Evolutionary conservation across 352 stramenopile genomes (phyloP).

Genomic region (Phytopythium helicoides): DNA sequence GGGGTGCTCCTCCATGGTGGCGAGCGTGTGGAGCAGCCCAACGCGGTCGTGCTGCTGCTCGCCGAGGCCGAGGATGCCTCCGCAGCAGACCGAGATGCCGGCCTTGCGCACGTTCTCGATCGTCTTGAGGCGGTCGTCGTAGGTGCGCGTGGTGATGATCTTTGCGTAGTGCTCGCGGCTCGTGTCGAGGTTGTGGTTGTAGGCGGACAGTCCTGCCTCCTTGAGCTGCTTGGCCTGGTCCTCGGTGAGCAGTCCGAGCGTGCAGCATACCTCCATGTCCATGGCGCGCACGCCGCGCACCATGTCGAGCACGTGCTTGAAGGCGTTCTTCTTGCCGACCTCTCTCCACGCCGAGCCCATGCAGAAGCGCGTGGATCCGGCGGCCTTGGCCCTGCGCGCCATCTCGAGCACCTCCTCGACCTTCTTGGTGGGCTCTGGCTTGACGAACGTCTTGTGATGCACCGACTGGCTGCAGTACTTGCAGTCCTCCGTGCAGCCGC

Average conservation of each 20-base stretch:
- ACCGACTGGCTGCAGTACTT: slow-evolving; percentile 97
- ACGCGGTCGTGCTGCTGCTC: slow-evolving; percentile 95
- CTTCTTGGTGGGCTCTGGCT: slow-evolving; percentile 96
- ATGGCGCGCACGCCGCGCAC: slow-evolving; percentile 90
- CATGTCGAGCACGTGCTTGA: slow-evolving; percentile 97
- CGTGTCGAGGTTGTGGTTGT: slow-evolving; percentile 99
- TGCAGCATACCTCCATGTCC: slow-evolving; percentile 96
- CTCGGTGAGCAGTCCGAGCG: slow-evolving; percentile 95
- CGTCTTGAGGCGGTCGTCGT: slow-evolving; percentile 96
- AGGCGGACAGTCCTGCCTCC: slow-evolving; percentile 96
- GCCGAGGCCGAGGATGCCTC: slow-evolving; percentile 96
- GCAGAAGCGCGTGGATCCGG: slow-evolving; percentile 96
- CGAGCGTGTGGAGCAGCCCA: slow-evolving; percentile 94
- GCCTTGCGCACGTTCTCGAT: slow-evolving; percentile 97
- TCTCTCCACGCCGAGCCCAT: slow-evolving; percentile 98
- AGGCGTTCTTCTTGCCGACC: slow-evolving; percentile 98
- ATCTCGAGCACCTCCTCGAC: slow-evolving; percentile 96
- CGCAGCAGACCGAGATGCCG: slow-evolving; percentile 97
- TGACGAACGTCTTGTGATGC: slow-evolving; percentile 98
- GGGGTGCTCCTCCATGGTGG: slow-evolving; percentile 95
- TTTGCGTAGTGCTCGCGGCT: slow-evolving; percentile 97
- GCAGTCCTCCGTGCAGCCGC: slow-evolving; percentile 92
- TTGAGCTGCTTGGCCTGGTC: slow-evolving; percentile 97
- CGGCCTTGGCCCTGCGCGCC: slow-evolving; percentile 93
- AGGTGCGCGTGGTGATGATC: slow-evolving; percentile 94